These are phyloP conservation scores for Coniferiporia weirii DNA, from an alignment of 1,284 basidiomycete species.

Conservation along the genomic window DNA sequence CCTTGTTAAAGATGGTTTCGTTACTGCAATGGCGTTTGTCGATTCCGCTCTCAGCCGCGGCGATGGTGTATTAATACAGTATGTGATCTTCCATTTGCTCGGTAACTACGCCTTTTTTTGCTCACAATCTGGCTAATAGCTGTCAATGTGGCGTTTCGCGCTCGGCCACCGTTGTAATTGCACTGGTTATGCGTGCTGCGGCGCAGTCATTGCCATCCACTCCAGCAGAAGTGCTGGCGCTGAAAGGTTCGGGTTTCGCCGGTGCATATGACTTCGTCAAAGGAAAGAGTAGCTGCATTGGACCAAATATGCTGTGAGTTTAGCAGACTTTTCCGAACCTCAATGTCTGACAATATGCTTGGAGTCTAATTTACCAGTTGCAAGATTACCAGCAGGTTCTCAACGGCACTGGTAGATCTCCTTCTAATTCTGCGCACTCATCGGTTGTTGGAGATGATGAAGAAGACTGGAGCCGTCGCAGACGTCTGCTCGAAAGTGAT, in stretches of 20 bases:
- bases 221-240: conserved; percentile 69
- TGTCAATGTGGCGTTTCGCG: conserved; percentile 97
- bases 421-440: conserved; percentile 46
- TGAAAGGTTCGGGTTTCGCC: conserved; percentile 76
- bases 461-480: conserved; percentile 77
- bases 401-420: conserved; percentile 45
- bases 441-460: conserved; percentile 59
- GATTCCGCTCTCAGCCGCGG: conserved; percentile 70
- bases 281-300: conserved; percentile 80
- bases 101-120: conserved; percentile 1
- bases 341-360: conserved; percentile 17
- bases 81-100: conserved; percentile 32
- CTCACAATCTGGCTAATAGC: conserved; percentile 35
- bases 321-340: conserved; percentile 2
- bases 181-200: conserved; percentile 92
- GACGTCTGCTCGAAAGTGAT: conserved; percentile 58
- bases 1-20: conserved; percentile 75
- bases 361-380: conserved; percentile 91
- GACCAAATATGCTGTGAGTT: conserved; percentile 94
- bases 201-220: conserved; percentile 63
- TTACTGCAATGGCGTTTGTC: conserved; percentile 74
- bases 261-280: conserved; percentile 91
- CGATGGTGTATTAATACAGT: conserved; percentile 86
- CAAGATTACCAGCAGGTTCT: conserved; percentile 89
- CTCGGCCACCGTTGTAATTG: conserved; percentile 89